phyloP scores from a whole-genome alignment of 257 asterid species.

The Echites panduratus region DNA sequence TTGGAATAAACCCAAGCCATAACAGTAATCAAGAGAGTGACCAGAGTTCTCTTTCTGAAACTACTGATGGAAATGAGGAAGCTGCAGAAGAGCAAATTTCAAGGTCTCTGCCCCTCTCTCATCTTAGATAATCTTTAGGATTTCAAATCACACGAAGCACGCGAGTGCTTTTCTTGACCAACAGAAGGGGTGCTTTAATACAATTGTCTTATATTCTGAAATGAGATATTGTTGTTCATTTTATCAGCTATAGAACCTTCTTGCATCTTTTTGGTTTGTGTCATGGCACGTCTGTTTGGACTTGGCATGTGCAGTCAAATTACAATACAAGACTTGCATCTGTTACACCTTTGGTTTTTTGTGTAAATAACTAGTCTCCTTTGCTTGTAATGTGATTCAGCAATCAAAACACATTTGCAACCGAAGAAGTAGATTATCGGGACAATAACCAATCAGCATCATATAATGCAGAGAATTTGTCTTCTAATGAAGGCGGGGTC shows the following conservation, averaged over 20 bases:
- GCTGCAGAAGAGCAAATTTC: slow-evolving; percentile 45
- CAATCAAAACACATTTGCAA: slow-evolving; percentile 37
- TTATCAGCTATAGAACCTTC: background rate
- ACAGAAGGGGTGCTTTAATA: background rate
- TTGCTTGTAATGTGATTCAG: slow-evolving; percentile 29
- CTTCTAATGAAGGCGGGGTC: slow-evolving; percentile 46
- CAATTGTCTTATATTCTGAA: background rate
- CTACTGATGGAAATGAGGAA: slow-evolving; percentile 55
- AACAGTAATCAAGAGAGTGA: slow-evolving; percentile 37
- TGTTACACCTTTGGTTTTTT: slow-evolving; percentile 5
- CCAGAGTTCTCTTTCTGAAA: slow-evolving; percentile 41
- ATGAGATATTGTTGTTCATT: background rate
- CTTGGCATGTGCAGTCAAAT: background rate
- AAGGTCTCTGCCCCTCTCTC: slow-evolving; percentile 42
- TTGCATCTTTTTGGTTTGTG: background rate
- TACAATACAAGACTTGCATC: background rate
- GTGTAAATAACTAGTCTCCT: background rate
- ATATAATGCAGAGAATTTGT: slow-evolving; percentile 34
- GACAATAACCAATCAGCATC: slow-evolving; percentile 46
- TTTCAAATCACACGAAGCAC: background rate
- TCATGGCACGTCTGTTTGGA: background rate
- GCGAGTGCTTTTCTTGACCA: background rate
- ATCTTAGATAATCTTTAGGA: background rate
- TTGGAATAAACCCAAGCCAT: slow-evolving; percentile 45
- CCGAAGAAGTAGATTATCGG: slow-evolving; percentile 43